Evolutionary conservation across 1,284 basidiomycete species (phyloP).

Genomic region (Microbotryum scabiosae): DNA sequence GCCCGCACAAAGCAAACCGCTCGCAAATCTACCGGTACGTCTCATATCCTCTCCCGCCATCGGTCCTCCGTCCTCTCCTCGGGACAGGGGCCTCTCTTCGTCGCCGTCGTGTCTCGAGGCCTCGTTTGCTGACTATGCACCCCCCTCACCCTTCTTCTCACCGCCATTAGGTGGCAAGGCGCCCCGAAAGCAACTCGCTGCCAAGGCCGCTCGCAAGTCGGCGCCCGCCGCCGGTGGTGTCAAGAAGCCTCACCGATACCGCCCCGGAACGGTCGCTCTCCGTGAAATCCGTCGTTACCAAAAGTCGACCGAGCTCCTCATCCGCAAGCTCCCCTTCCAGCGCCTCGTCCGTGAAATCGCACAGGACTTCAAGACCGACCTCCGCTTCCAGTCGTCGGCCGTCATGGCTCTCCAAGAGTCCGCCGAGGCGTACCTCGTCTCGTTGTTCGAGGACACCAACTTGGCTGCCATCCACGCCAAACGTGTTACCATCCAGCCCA

Average conservation of each 20-base stretch:
- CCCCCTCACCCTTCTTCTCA: no score
- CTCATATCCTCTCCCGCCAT: no score
- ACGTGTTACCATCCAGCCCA: slow-evolving; percentile 57
- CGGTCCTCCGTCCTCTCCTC: no score
- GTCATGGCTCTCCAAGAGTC: slow-evolving; percentile 42
- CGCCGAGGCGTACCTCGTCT: slow-evolving; percentile 76
- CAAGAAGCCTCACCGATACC: slow-evolving; percentile 55
- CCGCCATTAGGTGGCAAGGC: slow-evolving; percentile 56
- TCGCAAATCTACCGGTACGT: slow-evolving; percentile 46
- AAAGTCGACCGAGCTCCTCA: slow-evolving; percentile 47
- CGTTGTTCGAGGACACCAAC: slow-evolving; percentile 60
- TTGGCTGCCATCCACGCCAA: slow-evolving; percentile 48
- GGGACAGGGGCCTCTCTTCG: no score
- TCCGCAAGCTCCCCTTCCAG: slow-evolving; percentile 44
- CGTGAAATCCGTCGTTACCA: slow-evolving; percentile 53
- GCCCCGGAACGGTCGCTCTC: slow-evolving; percentile 50
- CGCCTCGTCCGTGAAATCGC: slow-evolving; percentile 37
- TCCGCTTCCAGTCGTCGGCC: slow-evolving; percentile 38
- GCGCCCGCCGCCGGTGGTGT: slow-evolving; percentile 49
- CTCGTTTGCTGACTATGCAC: no score
- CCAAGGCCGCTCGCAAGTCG: slow-evolving; percentile 47
- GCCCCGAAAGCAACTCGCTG: slow-evolving; percentile 49
- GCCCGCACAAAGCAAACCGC: slow-evolving; percentile 52
- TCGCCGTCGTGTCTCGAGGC: no score
- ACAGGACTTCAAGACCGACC: slow-evolving; percentile 39